Percentiles rank a stretch among this genome's conserved stretches.
phyloP scores from a whole-genome alignment of 2,329 filamentous ascomycete genomes.

The Epichloe elymi region DNA sequence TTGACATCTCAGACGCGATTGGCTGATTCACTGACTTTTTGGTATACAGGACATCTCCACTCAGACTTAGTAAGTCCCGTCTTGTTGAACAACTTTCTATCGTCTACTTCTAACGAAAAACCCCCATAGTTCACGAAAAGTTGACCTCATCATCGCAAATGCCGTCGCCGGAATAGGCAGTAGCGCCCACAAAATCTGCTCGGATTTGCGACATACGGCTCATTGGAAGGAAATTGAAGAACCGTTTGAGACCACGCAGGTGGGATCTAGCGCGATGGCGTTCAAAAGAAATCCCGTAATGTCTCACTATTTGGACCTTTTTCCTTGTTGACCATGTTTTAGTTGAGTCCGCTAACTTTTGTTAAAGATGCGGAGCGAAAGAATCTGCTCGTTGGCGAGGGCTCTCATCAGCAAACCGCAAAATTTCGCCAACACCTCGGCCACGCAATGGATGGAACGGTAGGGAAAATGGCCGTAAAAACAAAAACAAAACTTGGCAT shows the following conservation, averaged over 20 bases:
- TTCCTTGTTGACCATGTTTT: neutral
- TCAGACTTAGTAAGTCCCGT: constrained; percentile 35
- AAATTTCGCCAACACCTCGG: constrained; percentile 17
- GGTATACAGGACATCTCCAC: constrained; percentile 35
- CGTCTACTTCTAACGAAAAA: no score
- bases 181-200: constrained; percentile 57
- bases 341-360: neutral
- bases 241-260: constrained; percentile 69
- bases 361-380: constrained; percentile 5
- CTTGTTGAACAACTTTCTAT: neutral
- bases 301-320: neutral
- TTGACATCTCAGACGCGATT: neutral
- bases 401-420: constrained; percentile 29
- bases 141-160: constrained; percentile 70
- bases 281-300: constrained; percentile 10
- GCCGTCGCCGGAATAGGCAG: constrained; percentile 68
- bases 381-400: constrained; percentile 16
- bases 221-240: constrained; percentile 76
- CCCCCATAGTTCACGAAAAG: constrained; percentile 43
- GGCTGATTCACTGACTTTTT: neutral
- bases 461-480: no score
- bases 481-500: no score
- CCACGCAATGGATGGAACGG: constrained; percentile 43
- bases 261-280: constrained; percentile 39
- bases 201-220: constrained; percentile 51